Percentiles rank a stretch among this genome's conserved stretches.
Conservation (phyloP, 176 grass and related monocot genomes). For the Bonia amplexicaulis region DNA sequence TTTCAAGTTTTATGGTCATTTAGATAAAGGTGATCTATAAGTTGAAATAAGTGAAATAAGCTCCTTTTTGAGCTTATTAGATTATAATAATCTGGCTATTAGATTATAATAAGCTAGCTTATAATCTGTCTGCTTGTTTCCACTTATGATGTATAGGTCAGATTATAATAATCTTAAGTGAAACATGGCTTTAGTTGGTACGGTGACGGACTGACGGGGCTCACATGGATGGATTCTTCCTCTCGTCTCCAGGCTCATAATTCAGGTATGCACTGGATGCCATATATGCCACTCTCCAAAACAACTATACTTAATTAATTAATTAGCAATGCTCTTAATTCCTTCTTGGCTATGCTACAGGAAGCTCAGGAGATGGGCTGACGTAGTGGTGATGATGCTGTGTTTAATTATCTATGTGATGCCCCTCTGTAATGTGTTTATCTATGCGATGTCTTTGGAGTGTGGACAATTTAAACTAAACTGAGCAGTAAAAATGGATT, state of each 20-base stretch:
- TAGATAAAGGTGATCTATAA: too few species aligned
- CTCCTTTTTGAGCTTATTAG: too few species aligned
- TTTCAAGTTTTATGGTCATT: too few species aligned
- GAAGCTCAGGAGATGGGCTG: not conserved
- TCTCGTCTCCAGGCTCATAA: not conserved
- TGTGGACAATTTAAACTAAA: not conserved
- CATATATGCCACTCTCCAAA: not conserved
- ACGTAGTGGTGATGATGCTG: not conserved
- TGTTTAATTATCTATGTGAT: not conserved
- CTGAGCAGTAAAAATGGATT: not conserved
- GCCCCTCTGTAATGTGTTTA: not conserved
- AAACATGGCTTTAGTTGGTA: not conserved
- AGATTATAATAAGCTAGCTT: too few species aligned
- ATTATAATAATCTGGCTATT: too few species aligned
- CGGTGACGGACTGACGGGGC: not conserved
- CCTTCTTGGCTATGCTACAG: not conserved
- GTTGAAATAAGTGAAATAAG: too few species aligned
- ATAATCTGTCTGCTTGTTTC: too few species aligned
- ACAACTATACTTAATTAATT: not conserved
- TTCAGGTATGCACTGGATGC: not conserved
- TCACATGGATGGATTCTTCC: not conserved
- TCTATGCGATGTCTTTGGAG: not conserved
- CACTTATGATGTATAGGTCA: too few species aligned
- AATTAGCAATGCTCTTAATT: not conserved
- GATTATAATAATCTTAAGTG: too few species aligned